Conservation (phyloP, 306 rosid genomes). For the Rosa chinensis region DNA sequence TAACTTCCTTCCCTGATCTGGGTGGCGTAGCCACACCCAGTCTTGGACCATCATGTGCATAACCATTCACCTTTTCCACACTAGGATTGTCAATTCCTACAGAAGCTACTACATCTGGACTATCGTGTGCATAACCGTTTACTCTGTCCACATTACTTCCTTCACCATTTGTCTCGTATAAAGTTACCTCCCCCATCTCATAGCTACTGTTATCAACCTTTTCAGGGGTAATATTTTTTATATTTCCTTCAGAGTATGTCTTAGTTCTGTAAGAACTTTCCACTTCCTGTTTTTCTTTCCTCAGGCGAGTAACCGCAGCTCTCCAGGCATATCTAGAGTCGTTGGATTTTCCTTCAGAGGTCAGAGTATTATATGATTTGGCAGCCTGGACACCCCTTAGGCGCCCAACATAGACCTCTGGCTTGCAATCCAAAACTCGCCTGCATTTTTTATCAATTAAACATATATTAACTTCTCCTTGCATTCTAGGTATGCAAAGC, state of each 20-base stretch:
- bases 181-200: background rate
- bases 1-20: constrained; percentile 9
- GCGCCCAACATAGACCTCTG: constrained; percentile 31
- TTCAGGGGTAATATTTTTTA: background rate
- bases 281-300: background rate
- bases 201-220: background rate
- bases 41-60: background rate
- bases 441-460: constrained; percentile 45
- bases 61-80: constrained; percentile 31
- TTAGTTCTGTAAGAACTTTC: constrained; percentile 1
- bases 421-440: constrained; percentile 42
- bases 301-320: background rate
- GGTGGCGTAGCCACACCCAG: background rate
- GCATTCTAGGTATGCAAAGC: constrained; percentile 4
- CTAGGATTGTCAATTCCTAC: background rate
- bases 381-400: constrained; percentile 24
- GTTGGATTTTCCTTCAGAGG: constrained; percentile 21
- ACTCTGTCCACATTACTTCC: background rate
- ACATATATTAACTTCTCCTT: background rate
- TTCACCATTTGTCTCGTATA: background rate
- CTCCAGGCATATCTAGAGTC: constrained; percentile 19
- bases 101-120: constrained; percentile 6
- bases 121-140: background rate
- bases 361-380: constrained; percentile 19
- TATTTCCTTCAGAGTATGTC: background rate